A percentile compares a stretch with the other conserved stretches of the same genome.
Evolutionary conservation across 495 filamentous ascomycete species (phyloP).

Genomic region (Tirmania nivea): DNA sequence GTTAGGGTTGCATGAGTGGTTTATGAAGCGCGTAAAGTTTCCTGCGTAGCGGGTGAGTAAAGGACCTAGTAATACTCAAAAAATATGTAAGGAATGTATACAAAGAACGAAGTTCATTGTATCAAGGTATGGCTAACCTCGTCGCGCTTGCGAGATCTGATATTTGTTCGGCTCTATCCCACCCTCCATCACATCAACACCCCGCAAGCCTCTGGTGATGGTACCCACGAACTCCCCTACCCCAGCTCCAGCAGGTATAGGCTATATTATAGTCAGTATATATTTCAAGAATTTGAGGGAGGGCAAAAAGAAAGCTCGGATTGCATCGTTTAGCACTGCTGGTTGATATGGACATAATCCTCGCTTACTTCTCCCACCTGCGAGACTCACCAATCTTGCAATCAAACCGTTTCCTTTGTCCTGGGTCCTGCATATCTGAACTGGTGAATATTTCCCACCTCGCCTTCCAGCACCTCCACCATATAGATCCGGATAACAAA

Average conservation of each 20-base stretch:
- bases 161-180: constrained; percentile 11
- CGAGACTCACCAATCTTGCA: constrained; percentile 4
- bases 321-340: no score
- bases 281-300: neutral
- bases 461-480: constrained; percentile 2
- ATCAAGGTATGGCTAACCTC: no score
- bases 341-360: no score
- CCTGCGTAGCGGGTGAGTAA: constrained; percentile 8
- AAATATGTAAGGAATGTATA: no score
- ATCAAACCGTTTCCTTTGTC: constrained; percentile 17
- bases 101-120: no score
- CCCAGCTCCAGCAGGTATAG: constrained; percentile 14
- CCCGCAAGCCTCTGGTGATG: constrained; percentile 16
- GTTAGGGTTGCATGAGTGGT: constrained; percentile 24
- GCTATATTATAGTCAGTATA: neutral
- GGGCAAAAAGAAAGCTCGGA: neutral
- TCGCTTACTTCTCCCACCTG: no score
- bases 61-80: no score
- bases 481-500: constrained; percentile 15
- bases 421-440: constrained; percentile 17
- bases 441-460: constrained; percentile 1
- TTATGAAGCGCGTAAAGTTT: constrained; percentile 27
- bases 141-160: constrained; percentile 21
- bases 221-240: constrained; percentile 20
- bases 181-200: constrained; percentile 22